A percentile compares a stretch with the other conserved stretches of the same genome.
Conservation (phyloP, 352 stramenopile genomes). For the Peronospora belbahrii region DNA sequence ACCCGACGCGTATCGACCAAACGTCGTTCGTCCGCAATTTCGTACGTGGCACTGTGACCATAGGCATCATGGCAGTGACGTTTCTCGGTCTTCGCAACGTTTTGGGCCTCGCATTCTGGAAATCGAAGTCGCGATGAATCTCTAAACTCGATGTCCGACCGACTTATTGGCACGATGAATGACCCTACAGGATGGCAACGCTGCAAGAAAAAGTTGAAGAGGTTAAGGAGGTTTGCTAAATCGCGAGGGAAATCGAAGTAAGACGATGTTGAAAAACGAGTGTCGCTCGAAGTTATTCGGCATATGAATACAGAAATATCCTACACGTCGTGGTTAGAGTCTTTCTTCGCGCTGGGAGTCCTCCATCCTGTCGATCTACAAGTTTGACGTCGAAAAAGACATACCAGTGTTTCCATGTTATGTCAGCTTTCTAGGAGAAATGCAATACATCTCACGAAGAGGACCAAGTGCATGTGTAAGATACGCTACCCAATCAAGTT, state of each 20-base stretch:
- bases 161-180: too few species aligned
- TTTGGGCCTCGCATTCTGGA: too few species aligned
- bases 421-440: too few species aligned
- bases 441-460: too few species aligned
- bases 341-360: neutral
- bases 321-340: neutral
- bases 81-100: too few species aligned
- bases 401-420: too few species aligned
- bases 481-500: conserved; percentile 14
- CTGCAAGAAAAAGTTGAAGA: conserved; percentile 3
- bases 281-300: neutral
- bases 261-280: neutral
- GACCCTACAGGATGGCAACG: conserved; percentile 6
- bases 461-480: neutral
- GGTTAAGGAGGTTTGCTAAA: neutral
- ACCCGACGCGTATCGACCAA: too few species aligned
- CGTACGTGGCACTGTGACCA: too few species aligned
- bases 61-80: too few species aligned
- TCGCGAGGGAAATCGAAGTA: neutral
- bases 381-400: neutral
- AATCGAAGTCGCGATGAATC: too few species aligned
- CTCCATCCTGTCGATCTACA: conserved; percentile 2
- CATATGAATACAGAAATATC: neutral
- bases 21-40: too few species aligned
- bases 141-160: conserved; percentile 15